These are phyloP conservation scores for Phytophthora vignae DNA, from an alignment of 352 stramenopile genomes.

Conservation along the genomic window DNA sequence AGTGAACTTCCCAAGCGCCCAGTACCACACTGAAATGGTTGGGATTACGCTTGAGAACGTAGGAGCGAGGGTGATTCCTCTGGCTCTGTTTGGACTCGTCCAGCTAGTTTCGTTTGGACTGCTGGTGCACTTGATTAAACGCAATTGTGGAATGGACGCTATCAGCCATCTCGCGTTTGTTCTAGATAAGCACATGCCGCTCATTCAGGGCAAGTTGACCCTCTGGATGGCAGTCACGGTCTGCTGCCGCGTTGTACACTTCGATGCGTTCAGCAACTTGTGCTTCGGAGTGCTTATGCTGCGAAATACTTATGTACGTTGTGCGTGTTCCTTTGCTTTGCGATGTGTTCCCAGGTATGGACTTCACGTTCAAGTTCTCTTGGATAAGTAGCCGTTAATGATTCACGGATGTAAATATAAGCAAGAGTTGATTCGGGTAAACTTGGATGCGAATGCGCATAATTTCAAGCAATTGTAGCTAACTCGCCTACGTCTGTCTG, in stretches of 20 bases:
- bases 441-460: too few species aligned
- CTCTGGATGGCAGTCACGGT: slow-evolving; percentile 33
- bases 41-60: slow-evolving; percentile 3
- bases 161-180: slow-evolving; percentile 41
- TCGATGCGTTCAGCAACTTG: neutral
- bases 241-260: slow-evolving; percentile 9
- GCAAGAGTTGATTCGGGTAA: too few species aligned
- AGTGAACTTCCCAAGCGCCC: slow-evolving; percentile 25
- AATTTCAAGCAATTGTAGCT: too few species aligned
- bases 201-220: slow-evolving; percentile 35
- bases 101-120: slow-evolving; percentile 28
- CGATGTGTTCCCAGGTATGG: neutral
- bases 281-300: too few species aligned
- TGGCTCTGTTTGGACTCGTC: slow-evolving; percentile 22
- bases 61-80: neutral
- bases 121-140: slow-evolving; percentile 20
- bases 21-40: slow-evolving; percentile 12
- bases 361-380: slow-evolving; percentile 1
- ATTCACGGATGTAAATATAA: too few species aligned
- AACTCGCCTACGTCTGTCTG: too few species aligned
- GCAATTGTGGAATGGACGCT: slow-evolving; percentile 10
- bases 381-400: neutral
- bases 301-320: too few species aligned
- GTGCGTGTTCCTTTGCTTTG: neutral
- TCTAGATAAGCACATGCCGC: slow-evolving; percentile 27